Percentiles rank a stretch among this genome's conserved stretches.
Evolutionary conservation across 179 eudicot species (phyloP).

Genomic region (Patellifolia procumbens): DNA sequence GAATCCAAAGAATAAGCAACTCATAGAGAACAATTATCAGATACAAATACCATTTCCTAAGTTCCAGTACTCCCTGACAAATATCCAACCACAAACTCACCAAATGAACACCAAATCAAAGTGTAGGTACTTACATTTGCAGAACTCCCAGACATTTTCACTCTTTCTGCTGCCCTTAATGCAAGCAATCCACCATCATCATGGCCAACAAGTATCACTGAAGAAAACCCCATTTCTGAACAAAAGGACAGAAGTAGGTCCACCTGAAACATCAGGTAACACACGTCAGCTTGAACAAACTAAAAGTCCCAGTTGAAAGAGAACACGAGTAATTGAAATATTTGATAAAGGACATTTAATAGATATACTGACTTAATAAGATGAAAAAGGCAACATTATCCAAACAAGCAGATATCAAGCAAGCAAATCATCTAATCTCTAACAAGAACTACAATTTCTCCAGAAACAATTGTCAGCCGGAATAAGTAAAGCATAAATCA

Average conservation of each 20-base stretch:
- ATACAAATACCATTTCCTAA: background rate
- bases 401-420: too few relatives aligned
- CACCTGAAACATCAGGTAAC: conserved; percentile 51
- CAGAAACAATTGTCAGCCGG: too few relatives aligned
- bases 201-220: conserved; percentile 92
- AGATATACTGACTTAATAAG: too few relatives aligned
- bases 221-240: conserved; percentile 79
- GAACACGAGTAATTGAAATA: too few relatives aligned
- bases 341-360: too few relatives aligned
- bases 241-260: conserved; percentile 88
- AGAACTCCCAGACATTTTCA: conserved; percentile 47
- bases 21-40: background rate
- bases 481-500: too few relatives aligned
- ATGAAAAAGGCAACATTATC: too few relatives aligned
- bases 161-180: conserved; percentile 75
- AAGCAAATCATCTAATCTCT: too few relatives aligned
- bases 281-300: too few relatives aligned
- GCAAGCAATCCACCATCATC: conserved; percentile 98
- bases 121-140: conserved; percentile 50
- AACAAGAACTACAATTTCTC: too few relatives aligned
- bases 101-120: background rate
- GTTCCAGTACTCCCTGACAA: background rate
- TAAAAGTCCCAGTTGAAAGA: too few relatives aligned
- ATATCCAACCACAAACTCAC: background rate
- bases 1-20: background rate